phyloP scores from a whole-genome alignment of 2,329 filamentous ascomycete genomes.

The Ophiostoma triangulosporum region DNA sequence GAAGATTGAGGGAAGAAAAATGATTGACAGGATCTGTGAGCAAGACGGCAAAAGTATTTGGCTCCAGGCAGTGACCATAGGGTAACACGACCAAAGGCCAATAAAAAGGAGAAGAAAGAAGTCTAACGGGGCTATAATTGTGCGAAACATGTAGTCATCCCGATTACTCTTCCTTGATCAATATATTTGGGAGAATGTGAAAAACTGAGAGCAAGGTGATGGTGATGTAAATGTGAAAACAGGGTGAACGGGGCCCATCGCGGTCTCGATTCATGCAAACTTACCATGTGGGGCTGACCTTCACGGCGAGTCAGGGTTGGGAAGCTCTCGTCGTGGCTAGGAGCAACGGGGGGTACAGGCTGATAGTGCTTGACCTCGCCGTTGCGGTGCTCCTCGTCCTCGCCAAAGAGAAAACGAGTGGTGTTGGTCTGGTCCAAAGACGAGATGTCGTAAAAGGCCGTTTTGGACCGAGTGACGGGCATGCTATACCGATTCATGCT shows the following conservation, averaged over 20 bases:
- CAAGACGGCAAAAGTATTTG: too few species aligned
- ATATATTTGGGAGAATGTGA: too few species aligned
- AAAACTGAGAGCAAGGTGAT: neutral
- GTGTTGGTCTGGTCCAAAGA: constrained; percentile 70
- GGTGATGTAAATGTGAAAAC: too few species aligned
- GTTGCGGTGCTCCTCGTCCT: constrained; percentile 47
- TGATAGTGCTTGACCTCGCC: constrained; percentile 57
- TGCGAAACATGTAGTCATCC: too few species aligned
- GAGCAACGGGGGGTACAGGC: constrained; percentile 43
- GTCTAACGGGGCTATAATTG: too few species aligned
- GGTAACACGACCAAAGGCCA: too few species aligned
- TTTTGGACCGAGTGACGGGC: constrained; percentile 64
- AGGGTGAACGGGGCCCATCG: neutral
- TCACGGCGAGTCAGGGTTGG: constrained; percentile 65
- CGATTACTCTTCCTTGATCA: too few species aligned
- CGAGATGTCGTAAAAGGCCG: constrained; percentile 51
- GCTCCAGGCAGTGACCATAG: too few species aligned
- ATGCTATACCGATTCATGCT: constrained; percentile 88
- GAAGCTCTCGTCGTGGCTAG: constrained; percentile 57
- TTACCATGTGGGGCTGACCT: constrained; percentile 32
- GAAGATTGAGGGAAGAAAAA: neutral
- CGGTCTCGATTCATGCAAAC: too few species aligned
- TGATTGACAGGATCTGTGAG: too few species aligned
- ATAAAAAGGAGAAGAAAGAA: too few species aligned
- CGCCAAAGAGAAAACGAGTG: constrained; percentile 72